Evolutionary conservation across 2,329 filamentous ascomycete species (phyloP).

Genomic region (Phoma sp.): DNA sequence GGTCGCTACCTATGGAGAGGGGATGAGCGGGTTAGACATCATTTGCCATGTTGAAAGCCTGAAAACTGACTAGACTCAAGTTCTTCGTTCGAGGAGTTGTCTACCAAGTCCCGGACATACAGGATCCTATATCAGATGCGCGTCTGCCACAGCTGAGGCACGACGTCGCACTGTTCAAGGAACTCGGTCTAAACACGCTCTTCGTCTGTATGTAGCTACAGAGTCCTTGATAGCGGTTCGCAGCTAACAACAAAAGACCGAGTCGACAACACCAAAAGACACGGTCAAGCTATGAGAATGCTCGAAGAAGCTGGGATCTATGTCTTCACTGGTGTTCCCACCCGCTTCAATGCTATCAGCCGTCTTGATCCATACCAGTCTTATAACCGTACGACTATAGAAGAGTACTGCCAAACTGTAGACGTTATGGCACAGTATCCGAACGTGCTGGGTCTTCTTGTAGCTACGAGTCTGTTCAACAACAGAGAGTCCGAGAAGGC

Average conservation of each 20-base stretch:
- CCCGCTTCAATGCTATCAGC: background rate
- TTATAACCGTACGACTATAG: constrained; percentile 5
- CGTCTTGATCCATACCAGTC: constrained; percentile 14
- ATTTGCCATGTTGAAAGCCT: background rate
- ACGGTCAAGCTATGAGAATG: constrained; percentile 16
- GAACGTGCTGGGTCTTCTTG: constrained; percentile 16
- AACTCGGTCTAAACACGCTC: constrained; percentile 16
- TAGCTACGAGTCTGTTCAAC: constrained; percentile 2
- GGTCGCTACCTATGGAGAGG: constrained; percentile 18
- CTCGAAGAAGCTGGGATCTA: constrained; percentile 22
- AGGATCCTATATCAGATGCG: constrained; percentile 11
- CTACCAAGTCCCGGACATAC: constrained; percentile 4
- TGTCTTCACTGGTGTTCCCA: constrained; percentile 2
- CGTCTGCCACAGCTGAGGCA: constrained; percentile 12
- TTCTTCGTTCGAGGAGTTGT: constrained; percentile 17
- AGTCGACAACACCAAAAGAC: constrained; percentile 16
- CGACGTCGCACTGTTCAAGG: constrained; percentile 16
- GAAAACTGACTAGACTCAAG: background rate
- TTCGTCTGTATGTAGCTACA: constrained; percentile 12
- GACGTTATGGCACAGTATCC: constrained; percentile 15
- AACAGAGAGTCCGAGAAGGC: background rate
- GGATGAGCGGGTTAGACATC: constrained; percentile 1
- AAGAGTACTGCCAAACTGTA: constrained; percentile 11
- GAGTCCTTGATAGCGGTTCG: background rate
- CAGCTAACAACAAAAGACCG: constrained; percentile 9